Conservation (phyloP, 768 basidiomycete species). For the Wakefieldia striispora region DNA sequence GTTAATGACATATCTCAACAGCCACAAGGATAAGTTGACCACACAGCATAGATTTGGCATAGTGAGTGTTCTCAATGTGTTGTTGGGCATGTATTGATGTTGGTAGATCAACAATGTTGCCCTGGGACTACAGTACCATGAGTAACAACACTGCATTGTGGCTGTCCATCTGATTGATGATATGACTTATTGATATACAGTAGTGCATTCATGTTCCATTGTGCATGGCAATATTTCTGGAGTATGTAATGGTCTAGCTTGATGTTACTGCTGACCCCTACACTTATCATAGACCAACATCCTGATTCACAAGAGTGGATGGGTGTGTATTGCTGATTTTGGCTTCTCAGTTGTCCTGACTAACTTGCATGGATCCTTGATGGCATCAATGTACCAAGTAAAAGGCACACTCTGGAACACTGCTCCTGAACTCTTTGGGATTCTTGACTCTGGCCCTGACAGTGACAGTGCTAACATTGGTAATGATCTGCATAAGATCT, state of each 20-base stretch:
- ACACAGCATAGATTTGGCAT: not conserved
- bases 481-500: not conserved
- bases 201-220: constrained; percentile 22
- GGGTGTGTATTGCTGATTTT: constrained; percentile 45
- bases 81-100: not conserved
- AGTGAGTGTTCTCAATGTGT: not conserved
- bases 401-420: constrained; percentile 48
- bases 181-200: not conserved
- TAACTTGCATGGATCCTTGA: constrained; percentile 32
- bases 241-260: constrained; percentile 19
- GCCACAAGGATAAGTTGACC: too few relatives aligned
- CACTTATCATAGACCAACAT: constrained; percentile 23
- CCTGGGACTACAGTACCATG: not conserved
- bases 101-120: not conserved
- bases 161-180: not conserved
- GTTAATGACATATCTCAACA: too few relatives aligned
- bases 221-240: constrained; percentile 43
- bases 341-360: constrained; percentile 42
- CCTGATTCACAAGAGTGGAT: constrained; percentile 39
- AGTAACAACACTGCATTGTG: not conserved
- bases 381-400: constrained; percentile 29
- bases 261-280: not conserved
- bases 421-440: constrained; percentile 39
- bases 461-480: not conserved
- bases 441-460: not conserved